Base-by-base conservation (phyloP, 2,329 filamentous ascomycete genomes). In the Trichoderma sp. region DNA sequence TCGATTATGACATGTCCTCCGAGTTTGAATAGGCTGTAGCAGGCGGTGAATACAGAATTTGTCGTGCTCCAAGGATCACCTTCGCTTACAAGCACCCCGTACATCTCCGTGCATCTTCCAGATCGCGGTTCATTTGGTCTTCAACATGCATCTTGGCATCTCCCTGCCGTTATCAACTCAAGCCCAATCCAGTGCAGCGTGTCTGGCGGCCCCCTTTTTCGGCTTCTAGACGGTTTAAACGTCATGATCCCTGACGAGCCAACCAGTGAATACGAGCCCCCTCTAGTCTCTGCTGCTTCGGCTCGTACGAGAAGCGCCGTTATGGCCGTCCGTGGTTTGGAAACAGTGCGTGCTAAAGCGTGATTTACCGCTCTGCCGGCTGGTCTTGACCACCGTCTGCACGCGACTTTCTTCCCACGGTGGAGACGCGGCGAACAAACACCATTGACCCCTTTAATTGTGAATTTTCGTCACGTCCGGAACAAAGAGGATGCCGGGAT, bases 341-440 rank as follows among this genome's bases (percentile, higher is more conserved):
- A 73, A 56, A 65, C 60, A 65, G 59, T 53, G 41, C 41, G 69
- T 73, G 60, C 69, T 56, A 71, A 50, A 72, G 69, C 69, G 69
- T 50, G 38, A 64, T 72, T 72, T 72, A 53, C 53, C 45, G 31
- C 56, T 50, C 35, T 62, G 68, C 53, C 68, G 59, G n/a, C 53
- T 63, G 29, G 27, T 35, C 59, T 50, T n/a, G 59, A 73, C 69
- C 56, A 45, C 59, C 35, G 60, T 73, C 31, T 29, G 29, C 59
- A 53, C 18, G 59, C 59, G 38, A 41, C 14, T 35, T 56, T 72
- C 41, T 35, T 73, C 60, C 69, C 69, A 73, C 41, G 69, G 69
- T 73, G 69, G 69, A 73, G 69, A 73, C 69, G 69, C 69, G 59
- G 60, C 56, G 41, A 53, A 33, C 69, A 73, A 65, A 73, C 69